Base-by-base conservation (phyloP, 1,284 basidiomycete genomes). In the Athelia sp. region DNA sequence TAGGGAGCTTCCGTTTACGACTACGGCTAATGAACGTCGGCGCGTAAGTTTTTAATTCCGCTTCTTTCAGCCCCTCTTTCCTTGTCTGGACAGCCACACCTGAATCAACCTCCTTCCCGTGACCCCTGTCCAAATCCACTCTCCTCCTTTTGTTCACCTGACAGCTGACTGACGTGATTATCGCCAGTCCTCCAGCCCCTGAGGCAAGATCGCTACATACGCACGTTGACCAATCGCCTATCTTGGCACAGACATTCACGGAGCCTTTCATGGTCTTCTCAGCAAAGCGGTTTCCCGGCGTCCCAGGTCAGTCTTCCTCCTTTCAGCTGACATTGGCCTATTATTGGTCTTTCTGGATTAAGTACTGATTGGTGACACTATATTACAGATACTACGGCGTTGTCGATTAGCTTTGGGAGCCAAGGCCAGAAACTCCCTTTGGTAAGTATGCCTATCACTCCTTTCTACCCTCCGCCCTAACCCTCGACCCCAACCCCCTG, bases 231-330 rank as follows among this genome's bases (percentile, higher is more conserved):
- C 61, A 79, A 49, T 84, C 84, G 43, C 84, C 85, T 19, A 81
- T 93, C 4, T 78, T 94, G 17, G 90, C 93, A 8, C 84, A 92
- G 63, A 82, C 85, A 2, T 92, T 87, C 63, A 91, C 90, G 44
- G 83, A 91, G n/a, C 74, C 83, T 17, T 96, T 97, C 62, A 81
- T 83, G n/a, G 94, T 96, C 1, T 95, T 79, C 67, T 93, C 91
- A 3, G 91, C 91, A 29, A 96, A 96, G 69, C 81, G 89, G 31
- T 96, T 95, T 71, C 93, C 93, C 32, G 93, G 93, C 42, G 92
- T 95, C 29, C 88, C 90, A 71, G 86, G 89, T 90, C 66, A 59
- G 78, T 70, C 55, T 21, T 40, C 6, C 36, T 46, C 43, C 35
- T 24, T 53, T 40, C 19, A 46, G 4, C 26, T 51, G 52, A 53